Evolutionary conservation across 2,329 filamentous ascomycete genomes (phyloP).

Genomic region (Cadophora luteo-olivacea): DNA sequence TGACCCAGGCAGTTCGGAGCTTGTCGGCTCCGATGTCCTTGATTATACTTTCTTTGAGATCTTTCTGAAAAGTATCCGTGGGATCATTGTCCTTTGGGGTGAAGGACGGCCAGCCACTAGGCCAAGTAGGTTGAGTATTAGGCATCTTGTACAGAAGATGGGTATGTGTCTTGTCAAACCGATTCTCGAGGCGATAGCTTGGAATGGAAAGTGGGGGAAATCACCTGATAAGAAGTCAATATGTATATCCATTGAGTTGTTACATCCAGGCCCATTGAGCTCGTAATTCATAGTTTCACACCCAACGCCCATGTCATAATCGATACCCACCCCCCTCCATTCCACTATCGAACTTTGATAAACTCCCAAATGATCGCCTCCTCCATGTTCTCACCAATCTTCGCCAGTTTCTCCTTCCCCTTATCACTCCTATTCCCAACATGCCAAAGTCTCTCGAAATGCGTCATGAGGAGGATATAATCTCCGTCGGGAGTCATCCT

Average conservation of each 20-base stretch:
- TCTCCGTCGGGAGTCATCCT: slow-evolving; percentile 33
- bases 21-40: too few relatives aligned
- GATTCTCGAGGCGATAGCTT: too few relatives aligned
- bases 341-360: slow-evolving; percentile 27
- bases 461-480: slow-evolving; percentile 35
- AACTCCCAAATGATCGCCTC: slow-evolving; percentile 35
- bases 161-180: too few relatives aligned
- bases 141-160: too few relatives aligned
- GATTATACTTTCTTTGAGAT: too few relatives aligned
- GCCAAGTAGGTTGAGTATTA: too few relatives aligned
- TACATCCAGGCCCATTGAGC: background rate
- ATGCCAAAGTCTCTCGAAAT: slow-evolving; percentile 35
- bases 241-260: background rate
- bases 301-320: background rate
- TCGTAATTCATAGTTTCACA: background rate
- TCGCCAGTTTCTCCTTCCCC: slow-evolving; percentile 31
- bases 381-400: slow-evolving; percentile 26
- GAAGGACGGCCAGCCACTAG: too few relatives aligned
- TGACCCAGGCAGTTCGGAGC: too few relatives aligned
- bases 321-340: background rate
- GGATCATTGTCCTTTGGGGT: too few relatives aligned
- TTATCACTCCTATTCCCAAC: slow-evolving; percentile 27
- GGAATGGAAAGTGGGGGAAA: background rate
- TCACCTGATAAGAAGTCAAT: slow-evolving; percentile 4
- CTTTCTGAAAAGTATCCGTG: too few relatives aligned